These are phyloP conservation scores for Xylaria sp. DNA, from an alignment of 2,329 filamentous ascomycete genomes.

Conservation along the genomic window DNA sequence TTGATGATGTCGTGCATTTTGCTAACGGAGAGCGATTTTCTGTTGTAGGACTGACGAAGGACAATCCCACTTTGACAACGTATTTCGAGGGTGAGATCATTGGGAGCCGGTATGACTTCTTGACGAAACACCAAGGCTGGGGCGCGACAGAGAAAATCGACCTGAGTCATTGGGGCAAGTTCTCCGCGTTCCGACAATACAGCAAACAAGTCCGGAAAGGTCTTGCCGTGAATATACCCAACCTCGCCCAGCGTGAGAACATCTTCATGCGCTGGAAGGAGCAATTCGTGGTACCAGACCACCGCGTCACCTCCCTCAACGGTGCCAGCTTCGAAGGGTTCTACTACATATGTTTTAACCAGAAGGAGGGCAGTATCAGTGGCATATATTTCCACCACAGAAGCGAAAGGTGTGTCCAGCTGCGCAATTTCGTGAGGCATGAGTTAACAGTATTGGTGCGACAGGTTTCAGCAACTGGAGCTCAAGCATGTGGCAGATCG, in stretches of 20 bases:
- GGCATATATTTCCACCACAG: slow-evolving; percentile 98
- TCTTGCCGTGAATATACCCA: slow-evolving; percentile 33
- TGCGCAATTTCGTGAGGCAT: background rate
- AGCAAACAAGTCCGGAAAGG: slow-evolving; percentile 53
- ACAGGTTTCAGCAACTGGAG: slow-evolving; percentile 85
- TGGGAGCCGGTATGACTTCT: slow-evolving; percentile 88
- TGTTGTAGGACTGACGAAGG: slow-evolving; percentile 73
- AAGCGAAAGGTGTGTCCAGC: slow-evolving; percentile 76
- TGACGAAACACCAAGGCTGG: slow-evolving; percentile 84
- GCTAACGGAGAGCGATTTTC: slow-evolving; percentile 3
- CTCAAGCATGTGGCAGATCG: slow-evolving; percentile 80
- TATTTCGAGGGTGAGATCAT: slow-evolving; percentile 99
- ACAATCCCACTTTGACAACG: slow-evolving; percentile 94
- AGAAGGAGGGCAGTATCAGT: slow-evolving; percentile 75
- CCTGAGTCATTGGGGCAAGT: slow-evolving; percentile 87
- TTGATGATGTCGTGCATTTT: background rate
- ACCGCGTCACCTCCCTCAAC: slow-evolving; percentile 81
- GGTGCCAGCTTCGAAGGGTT: slow-evolving; percentile 98
- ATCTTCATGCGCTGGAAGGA: slow-evolving; percentile 99
- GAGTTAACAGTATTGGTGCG: slow-evolving; percentile 15
- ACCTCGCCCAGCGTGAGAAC: slow-evolving; percentile 53
- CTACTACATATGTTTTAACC: slow-evolving; percentile 99
- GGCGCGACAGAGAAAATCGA: slow-evolving; percentile 89
- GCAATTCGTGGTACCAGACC: slow-evolving; percentile 92
- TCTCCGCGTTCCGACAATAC: slow-evolving; percentile 78